phyloP scores from a whole-genome alignment of 331 rosid genomes.

The Phaseolus coccineus region DNA sequence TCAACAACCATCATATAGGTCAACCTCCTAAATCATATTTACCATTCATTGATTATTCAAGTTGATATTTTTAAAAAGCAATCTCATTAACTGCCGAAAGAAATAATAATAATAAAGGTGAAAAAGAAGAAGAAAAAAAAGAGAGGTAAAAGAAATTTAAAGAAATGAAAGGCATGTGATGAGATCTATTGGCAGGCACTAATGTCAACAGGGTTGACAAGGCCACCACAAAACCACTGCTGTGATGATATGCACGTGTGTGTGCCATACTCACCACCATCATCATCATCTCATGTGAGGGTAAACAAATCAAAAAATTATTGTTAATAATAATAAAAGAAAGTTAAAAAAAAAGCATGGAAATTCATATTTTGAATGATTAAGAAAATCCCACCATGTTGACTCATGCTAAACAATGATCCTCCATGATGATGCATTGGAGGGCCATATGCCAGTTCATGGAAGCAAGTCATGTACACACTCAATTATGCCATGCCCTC shows the following conservation, averaged over 20 bases:
- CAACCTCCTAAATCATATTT: constrained; percentile 47
- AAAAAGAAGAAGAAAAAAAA: neutral
- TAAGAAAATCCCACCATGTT: constrained; percentile 61
- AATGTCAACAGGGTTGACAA: constrained; percentile 83
- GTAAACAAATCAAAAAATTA: neutral
- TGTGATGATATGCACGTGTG: constrained; percentile 94
- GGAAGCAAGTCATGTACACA: constrained; percentile 43
- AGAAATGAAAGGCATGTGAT: constrained; percentile 50
- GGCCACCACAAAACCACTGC: constrained; percentile 52
- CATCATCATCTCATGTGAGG: constrained; percentile 59
- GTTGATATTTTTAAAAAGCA: constrained; percentile 14
- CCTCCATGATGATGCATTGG: constrained; percentile 51
- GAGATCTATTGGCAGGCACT: constrained; percentile 43
- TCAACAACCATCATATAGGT: constrained; percentile 24
- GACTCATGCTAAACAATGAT: constrained; percentile 69
- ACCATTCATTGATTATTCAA: constrained; percentile 27
- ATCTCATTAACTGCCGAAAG: neutral
- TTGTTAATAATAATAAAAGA: neutral
- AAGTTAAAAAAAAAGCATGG: neutral
- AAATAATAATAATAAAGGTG: neutral
- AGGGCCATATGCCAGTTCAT: constrained; percentile 57
- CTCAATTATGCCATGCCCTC: constrained; percentile 29
- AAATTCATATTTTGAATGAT: constrained; percentile 44
- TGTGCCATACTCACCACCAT: constrained; percentile 72
- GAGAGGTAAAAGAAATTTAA: constrained; percentile 1